A percentile compares a stretch with the other conserved stretches of the same genome.
These are phyloP conservation scores for Ampelomyces quisqualis DNA, from an alignment of 2,329 filamentous ascomycete genomes.

Conservation along the genomic window DNA sequence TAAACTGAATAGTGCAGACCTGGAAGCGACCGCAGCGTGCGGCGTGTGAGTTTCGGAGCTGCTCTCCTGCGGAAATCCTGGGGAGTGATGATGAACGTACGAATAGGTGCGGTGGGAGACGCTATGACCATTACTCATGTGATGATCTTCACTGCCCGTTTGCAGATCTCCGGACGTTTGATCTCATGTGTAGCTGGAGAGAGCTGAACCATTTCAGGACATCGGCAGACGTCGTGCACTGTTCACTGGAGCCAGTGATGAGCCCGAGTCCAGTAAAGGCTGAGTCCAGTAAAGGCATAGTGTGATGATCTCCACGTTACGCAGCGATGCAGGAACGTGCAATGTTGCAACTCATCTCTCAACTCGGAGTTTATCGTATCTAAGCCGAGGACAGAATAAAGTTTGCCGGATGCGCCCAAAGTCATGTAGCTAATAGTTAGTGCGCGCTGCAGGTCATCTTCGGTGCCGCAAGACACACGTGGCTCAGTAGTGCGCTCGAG, in stretches of 20 bases:
- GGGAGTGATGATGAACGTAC: not conserved
- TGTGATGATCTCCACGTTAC: too few relatives aligned
- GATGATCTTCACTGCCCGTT: slow-evolving; percentile 2
- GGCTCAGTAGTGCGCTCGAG: slow-evolving; percentile 1
- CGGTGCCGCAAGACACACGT: not conserved
- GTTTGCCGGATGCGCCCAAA: slow-evolving; percentile 13
- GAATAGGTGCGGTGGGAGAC: not conserved
- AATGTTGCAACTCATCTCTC: not conserved
- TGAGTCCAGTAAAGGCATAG: too few relatives aligned
- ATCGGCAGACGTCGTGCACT: too few relatives aligned
- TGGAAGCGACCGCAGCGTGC: too few relatives aligned
- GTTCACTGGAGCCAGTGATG: too few relatives aligned
- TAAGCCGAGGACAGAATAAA: slow-evolving; percentile 21
- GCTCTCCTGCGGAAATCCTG: not conserved
- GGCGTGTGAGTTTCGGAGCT: too few relatives aligned
- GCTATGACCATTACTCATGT: slow-evolving; percentile 1
- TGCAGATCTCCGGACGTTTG: slow-evolving; percentile 1
- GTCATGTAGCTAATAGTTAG: slow-evolving; percentile 14
- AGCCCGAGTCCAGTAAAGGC: too few relatives aligned
- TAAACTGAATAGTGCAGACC: too few relatives aligned
- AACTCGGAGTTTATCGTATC: slow-evolving; percentile 2
- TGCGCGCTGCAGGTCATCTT: slow-evolving; percentile 8
- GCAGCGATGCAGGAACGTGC: not conserved
- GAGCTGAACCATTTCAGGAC: not conserved
- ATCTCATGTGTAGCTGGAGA: not conserved